Evolutionary conservation across 1,139 yeast genomes (phyloP), one percentile per base, ranked within the genome.

Genomic region (Arxiozyma bovina): DNA sequence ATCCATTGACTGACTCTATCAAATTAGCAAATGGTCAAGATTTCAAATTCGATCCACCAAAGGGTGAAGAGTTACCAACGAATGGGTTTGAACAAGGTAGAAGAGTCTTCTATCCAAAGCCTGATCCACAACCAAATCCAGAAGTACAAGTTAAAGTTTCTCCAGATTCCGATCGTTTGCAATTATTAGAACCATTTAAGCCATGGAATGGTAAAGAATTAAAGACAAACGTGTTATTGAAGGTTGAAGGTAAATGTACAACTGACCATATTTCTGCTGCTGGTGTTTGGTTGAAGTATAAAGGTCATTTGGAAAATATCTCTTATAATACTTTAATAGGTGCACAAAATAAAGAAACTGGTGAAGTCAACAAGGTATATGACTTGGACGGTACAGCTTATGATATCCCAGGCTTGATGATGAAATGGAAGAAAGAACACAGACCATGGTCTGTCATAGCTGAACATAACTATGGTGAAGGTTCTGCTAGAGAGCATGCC

Each of bases 261-360:
- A 93, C 99, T 45, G 99, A 93, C 73, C 99, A 93, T 69, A 93
- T 93, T 63, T 90, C 97, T 30, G 98, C 98, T 46, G 99, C 99
- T 42, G 99, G 99, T 68, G 94, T 85, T n/a, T 93, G 99, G 99
- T 81, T 93, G 73, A 93, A 93, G 75, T 93, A 93, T 75, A 93
- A 93, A 76, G 99, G 99, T 21, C 99, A 93, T 70, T 78, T 93
- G 66, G 97, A 91, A 70, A 93, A 93, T 73, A 93, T 93, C 62
- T 87, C 97, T 17, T 81, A 93, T 75, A 93, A 93, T 75, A 91
- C 98, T 8, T 78, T 93, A 65, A 93, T 93, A 67, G 99, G 99
- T 60, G 99, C 99, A 18, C 95, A 88, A 58, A 93, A 93, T 71
- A 88, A 87, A 70, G 99, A 91, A 74, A 89, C 96, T 42, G 97